Evolutionary conservation across 225 moss, liverwort and hornwort species (phyloP), one percentile per base, ranked within the genome.

Genomic region (Marchantia polymorpha): DNA sequence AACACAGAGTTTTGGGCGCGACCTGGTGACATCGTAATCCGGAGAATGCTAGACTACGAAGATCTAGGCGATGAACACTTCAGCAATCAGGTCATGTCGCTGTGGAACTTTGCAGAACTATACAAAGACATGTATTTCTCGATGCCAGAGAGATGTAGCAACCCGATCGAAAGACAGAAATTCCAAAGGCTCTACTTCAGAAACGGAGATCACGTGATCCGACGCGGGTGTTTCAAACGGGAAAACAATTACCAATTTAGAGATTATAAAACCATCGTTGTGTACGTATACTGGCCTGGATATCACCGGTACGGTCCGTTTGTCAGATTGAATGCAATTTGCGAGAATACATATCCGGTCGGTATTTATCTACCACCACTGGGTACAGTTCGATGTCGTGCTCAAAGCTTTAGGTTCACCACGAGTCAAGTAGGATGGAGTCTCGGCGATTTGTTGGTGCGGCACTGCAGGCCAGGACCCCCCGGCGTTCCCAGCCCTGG

Each of bases 261-360:
- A 17, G 77, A 77, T 10, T 19, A n/a, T 9, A 11, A 8, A 14
- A 0, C 3, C 2, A 51, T 51, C 29, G 23, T 19, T 26, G 50
- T 65, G 0, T 77, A n/a, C 22, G 77, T 77, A 14, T 77, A 77
- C 22, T 77, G 77, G 77, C 77, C 77, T 12, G 77, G 65, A 13
- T 76, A 49, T 26, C 77, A 64, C 1, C 8, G 3, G 1, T 64
- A 65, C 12, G 27, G 23, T 8, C 3, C 64, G 7, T 77, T 64
- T 39, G 64, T 77, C 14, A 65, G 65, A 60, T 52, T 77, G 12
- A 12, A 13, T 48, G 66, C 49, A n/a, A 25, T 30, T 12, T 63
- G 39, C 56, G 0, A 0, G 16, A 76, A 63, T 22, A 0, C 1
- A 3, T n/a, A 47, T 56, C 6, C 27, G 1, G 39, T n/a, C 7